Base-by-base conservation (phyloP, 345 rosid species). In the Hibiscus mutabilis region DNA sequence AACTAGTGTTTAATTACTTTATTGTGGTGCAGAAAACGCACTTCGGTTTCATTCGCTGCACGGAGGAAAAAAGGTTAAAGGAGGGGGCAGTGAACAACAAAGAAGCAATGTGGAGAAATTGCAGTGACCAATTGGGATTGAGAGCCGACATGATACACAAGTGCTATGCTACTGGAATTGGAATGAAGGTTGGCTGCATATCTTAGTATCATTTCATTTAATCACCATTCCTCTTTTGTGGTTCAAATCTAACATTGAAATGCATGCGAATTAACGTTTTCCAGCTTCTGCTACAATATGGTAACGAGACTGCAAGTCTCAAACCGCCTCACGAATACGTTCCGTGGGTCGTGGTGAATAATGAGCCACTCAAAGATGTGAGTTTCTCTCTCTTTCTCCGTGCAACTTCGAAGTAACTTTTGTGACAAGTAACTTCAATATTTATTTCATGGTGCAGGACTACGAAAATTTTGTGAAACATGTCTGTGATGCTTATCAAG, bases 341-440 rank as follows among this genome's bases (percentile, higher is more conserved):
- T 55, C 86, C 85, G 62, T 83, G 88, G 88, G 73, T 85, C 15
- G 69, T 81, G 31, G 76, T 82, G 35, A 75, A 82, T 35, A 56
- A 72, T 65, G 79, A 56, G 61, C 71, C 84, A 18, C 56, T 81
- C 33, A 60, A 60, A 70, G 25, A 77, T 66, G 85, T 79, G 2
- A 74, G 77, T 72, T 67, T 11, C 14, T 70, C 13, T 21, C 6
- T 51, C 2, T 51, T n/a, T 51, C 2, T n/a, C 3, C 2, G n/a
- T 4, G 61, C 4, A 29, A 11, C 11, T 24, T 27, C 22, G 61
- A 57, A 57, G 61, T 24, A 24, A 57, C 33, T 18, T 57, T 12
- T 57, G 61, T 57, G 61, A 22, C 61, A 57, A 46, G 57, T 66
- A 25, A 15, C 46, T 6, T 14, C 12, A 21, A 15, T 55, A 8